phyloP scores from a whole-genome alignment of 495 filamentous ascomycete species.

The Neurospora sp. region DNA sequence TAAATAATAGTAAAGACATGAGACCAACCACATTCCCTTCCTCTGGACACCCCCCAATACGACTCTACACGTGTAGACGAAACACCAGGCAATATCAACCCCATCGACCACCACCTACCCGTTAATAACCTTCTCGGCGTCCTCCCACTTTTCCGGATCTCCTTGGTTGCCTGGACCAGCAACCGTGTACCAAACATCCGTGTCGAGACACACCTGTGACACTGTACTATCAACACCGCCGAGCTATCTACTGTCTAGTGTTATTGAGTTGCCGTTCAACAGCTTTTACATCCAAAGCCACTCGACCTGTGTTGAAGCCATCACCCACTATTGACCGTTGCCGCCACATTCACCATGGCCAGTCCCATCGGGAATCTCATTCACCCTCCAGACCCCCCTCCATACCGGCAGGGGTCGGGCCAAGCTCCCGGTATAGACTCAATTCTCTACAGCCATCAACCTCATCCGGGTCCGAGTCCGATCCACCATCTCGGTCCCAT shows the following conservation, averaged over 20 bases:
- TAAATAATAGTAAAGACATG: neutral
- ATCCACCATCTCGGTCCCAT: neutral
- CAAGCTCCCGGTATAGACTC: neutral
- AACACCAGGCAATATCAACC: neutral
- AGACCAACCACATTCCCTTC: neutral
- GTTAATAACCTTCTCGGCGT: neutral
- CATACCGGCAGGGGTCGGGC: neutral
- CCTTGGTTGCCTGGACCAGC: neutral
- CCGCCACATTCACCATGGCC: conserved; percentile 10
- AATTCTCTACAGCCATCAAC: conserved; percentile 1
- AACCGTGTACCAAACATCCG: neutral
- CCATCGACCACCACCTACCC: neutral
- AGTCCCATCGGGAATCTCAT: conserved; percentile 20
- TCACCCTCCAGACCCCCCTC: conserved; percentile 7
- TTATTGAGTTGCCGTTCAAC: neutral
- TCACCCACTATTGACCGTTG: neutral
- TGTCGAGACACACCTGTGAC: neutral
- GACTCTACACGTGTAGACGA: neutral
- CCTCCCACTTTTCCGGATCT: neutral
- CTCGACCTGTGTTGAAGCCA: neutral
- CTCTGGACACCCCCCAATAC: neutral
- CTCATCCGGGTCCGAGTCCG: conserved; percentile 5
- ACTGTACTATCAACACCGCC: neutral
- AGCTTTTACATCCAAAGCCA: neutral
- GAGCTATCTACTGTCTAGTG: neutral